Evolutionary conservation across 1,284 basidiomycete species (phyloP), one percentile per base, ranked within the genome.

Genomic region (Ganoderma resinaceum): DNA sequence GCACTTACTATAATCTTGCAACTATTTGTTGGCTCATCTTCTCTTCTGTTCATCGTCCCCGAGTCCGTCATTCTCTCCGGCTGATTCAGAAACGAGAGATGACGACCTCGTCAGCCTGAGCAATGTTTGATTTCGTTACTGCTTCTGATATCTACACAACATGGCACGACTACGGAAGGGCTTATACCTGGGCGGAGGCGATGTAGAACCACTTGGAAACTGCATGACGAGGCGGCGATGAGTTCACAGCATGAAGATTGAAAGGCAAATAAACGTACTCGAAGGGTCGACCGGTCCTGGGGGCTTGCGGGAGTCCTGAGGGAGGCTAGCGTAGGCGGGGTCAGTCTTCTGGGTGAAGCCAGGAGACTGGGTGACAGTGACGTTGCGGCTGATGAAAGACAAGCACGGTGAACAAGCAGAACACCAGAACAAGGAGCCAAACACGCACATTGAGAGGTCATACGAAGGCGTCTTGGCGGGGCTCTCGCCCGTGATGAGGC

Each of bases 181-280:
- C 72, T 70, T 78, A 95, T 73, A 95, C 91, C 74, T 92, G 91
- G 57, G 92, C 91, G 55, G 93, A 94, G 20, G 93, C 93, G 75
- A 95, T 95, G 81, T 94, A 93, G 89, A 95, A 95, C 94, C 94
- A 92, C 79, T 95, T 95, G 73, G 92, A 95, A 76, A 96, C 94
- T 90, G 78, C 65, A 53, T 23, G 55, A 7, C 37, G 62, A 49
- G 16, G 14, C 62, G 29, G 40, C 76, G 75, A 72, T 75, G 72
- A 66, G 66, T 55, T 55, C 5, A 9, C 2, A 26, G 3, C 5
- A 4, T 7, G 35, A 11, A 26, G 11, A 35, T 43, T 3, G 23
- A 67, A n/a, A 29, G 4, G 33, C 46, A 61, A 33, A 68, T 35
- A 29, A 63, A 83, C 91, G 82, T 79, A 94, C 95, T 91, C 63